phyloP scores from a whole-genome alignment of 2,329 filamentous ascomycete species.

The Cytospora mali region DNA sequence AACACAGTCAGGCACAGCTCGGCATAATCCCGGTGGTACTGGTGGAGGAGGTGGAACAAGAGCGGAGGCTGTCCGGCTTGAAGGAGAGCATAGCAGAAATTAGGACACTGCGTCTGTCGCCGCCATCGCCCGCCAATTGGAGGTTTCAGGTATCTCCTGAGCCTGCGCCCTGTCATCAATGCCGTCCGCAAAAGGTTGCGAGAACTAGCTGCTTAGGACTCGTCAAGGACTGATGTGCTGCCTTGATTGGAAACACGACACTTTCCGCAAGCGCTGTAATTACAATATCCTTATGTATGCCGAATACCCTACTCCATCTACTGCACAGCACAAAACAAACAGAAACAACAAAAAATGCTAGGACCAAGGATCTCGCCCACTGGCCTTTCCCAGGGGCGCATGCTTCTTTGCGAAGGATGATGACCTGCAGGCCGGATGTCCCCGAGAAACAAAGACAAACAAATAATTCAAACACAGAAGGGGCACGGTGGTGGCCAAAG shows the following conservation, averaged over 20 bases:
- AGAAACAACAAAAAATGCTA: background rate
- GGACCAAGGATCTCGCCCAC: background rate
- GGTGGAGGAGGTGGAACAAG: slow-evolving; percentile 4
- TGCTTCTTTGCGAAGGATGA: background rate
- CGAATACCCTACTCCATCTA: background rate
- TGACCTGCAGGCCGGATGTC: background rate
- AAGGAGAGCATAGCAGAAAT: slow-evolving; percentile 2
- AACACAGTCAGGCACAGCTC: background rate
- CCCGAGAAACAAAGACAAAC: background rate
- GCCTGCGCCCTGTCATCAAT: background rate
- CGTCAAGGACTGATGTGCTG: background rate
- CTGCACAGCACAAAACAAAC: slow-evolving; percentile 2
- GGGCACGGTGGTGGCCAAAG: background rate
- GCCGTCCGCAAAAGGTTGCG: background rate
- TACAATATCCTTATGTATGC: background rate
- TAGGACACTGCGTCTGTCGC: slow-evolving; percentile 6
- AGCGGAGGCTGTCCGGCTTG: slow-evolving; percentile 1
- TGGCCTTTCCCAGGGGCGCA: background rate
- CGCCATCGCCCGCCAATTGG: background rate
- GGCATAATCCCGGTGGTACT: slow-evolving; percentile 14
- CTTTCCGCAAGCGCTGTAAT: background rate
- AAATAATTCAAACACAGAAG: background rate
- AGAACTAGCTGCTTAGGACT: background rate
- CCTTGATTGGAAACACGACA: background rate
- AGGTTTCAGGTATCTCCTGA: background rate